Evolutionary conservation across 768 basidiomycete genomes (phyloP).

Genomic region (Tulasnella sp.): DNA sequence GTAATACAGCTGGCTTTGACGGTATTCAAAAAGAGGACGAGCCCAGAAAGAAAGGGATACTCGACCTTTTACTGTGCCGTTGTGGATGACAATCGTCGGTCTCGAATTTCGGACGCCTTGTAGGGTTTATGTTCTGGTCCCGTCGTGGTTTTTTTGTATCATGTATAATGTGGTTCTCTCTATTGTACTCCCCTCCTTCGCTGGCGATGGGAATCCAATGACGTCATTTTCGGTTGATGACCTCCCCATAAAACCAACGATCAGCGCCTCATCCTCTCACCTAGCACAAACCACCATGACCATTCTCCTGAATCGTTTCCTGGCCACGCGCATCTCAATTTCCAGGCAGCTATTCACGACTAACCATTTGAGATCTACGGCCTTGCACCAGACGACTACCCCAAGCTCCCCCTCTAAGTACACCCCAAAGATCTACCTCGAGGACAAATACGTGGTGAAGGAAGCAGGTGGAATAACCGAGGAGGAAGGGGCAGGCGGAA

Average conservation of each 20-base stretch:
- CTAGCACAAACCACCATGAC: constrained; percentile 4
- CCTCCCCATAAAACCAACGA: background rate
- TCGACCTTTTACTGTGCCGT: constrained; percentile 7
- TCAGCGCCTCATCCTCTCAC: background rate
- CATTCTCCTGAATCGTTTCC: background rate
- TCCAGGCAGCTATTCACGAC: background rate
- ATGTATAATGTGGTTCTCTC: background rate
- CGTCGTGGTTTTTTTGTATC: background rate
- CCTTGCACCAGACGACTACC: background rate
- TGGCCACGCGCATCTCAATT: background rate
- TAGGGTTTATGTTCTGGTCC: background rate
- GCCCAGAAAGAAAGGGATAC: background rate
- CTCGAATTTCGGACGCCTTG: background rate
- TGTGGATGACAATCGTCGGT: constrained; percentile 4
- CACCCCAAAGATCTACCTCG: constrained; percentile 22
- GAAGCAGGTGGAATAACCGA: constrained; percentile 14
- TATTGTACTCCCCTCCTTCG: background rate
- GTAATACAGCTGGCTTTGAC: constrained; percentile 13
- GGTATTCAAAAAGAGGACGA: constrained; percentile 19
- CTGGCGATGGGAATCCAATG: constrained; percentile 7
- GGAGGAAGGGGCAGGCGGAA: constrained; percentile 16
- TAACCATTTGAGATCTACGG: background rate
- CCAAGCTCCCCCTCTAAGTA: background rate
- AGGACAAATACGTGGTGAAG: background rate
- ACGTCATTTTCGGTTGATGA: background rate